Percentiles rank a stretch among this genome's conserved stretches.
Evolutionary conservation across 768 basidiomycete genomes (phyloP).

Genomic region (Termitomyces sp.): DNA sequence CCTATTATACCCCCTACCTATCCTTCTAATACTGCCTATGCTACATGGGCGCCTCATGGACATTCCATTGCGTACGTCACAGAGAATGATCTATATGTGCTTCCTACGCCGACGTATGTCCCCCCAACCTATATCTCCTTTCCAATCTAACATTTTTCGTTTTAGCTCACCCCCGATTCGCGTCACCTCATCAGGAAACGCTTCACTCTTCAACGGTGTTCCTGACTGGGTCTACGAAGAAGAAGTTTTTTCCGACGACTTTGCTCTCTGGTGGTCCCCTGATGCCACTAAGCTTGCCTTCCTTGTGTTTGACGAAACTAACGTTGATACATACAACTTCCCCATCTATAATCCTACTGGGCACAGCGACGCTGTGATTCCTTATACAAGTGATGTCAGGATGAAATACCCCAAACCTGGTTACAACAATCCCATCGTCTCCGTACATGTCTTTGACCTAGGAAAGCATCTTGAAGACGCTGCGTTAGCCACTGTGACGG

Average conservation of each 20-base stretch:
- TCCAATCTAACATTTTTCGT: constrained; percentile 16
- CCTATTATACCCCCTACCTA: constrained; percentile 63
- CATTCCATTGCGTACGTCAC: constrained; percentile 84
- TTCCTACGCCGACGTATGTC: constrained; percentile 60
- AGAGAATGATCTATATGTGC: constrained; percentile 84
- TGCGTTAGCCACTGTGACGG: constrained; percentile 15
- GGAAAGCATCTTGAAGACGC: constrained; percentile 38
- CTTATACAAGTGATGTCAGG: constrained; percentile 71
- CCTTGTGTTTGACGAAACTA: constrained; percentile 82
- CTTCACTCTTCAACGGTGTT: constrained; percentile 87
- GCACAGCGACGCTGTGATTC: constrained; percentile 62
- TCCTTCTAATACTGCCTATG: constrained; percentile 73
- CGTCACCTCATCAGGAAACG: constrained; percentile 76
- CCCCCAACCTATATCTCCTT: neutral
- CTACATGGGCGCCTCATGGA: constrained; percentile 82
- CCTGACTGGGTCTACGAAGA: constrained; percentile 99
- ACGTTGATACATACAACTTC: constrained; percentile 80
- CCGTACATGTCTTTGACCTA: constrained; percentile 80
- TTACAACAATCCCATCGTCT: constrained; percentile 82
- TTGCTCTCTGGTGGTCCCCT: constrained; percentile 90
- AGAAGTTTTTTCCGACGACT: constrained; percentile 72
- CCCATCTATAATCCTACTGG: constrained; percentile 89
- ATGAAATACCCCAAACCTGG: constrained; percentile 88
- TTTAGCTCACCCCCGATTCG: constrained; percentile 48
- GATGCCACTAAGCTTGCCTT: constrained; percentile 72